Evolutionary conservation across 2,329 filamentous ascomycete species (phyloP), one percentile per base, ranked within the genome.

Genomic region (Tolypocladium endophyticum): DNA sequence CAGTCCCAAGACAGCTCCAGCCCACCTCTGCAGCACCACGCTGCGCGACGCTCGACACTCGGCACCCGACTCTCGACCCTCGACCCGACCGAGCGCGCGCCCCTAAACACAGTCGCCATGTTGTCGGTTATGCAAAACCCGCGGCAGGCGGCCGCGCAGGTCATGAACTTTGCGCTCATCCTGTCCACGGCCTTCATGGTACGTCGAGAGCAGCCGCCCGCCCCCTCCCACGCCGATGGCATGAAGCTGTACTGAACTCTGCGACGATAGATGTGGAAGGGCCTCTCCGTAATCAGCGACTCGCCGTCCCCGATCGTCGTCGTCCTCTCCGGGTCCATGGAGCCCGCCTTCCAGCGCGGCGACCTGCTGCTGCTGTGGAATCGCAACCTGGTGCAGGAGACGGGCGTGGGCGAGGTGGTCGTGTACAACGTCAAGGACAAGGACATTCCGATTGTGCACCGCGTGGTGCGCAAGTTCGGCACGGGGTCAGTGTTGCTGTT

Each of bases 401-500:
- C 81, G 2, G 77, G 77, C 52, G 80, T 84, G 20, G 80, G 80
- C 62, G 80, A 82, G 65, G 71, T 86, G n/a, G 82, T 85, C 11
- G 82, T 86, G 12, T 86, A 86, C 76, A 96, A 96, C 71, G 89
- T 96, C 58, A 84, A 86, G 72, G 92, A 88, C 60, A 99, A 97
- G 80, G 90, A 96, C 65, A 97, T 99, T 64, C 94, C 94, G 36
- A 99, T 99, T 74, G 94, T 99, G 65, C 94, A 99, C 77, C 81
- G 94, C 57, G 83, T 97, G 12, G 88, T 97, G 59, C 84, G 92
- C 75, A 86, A 85, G 71, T 87, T 87, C 71, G 85, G 85, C 28
- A 68, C 68, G 36, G 84, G 84, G 78, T 83, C 69, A 60, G 80
- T 73, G 14, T 7, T 16, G 4, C 38, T 33, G 2, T 9, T n/a